These are phyloP conservation scores for Aspergillus novoparasiticus DNA, from an alignment of 2,329 filamentous ascomycete species.

Conservation along the genomic window DNA sequence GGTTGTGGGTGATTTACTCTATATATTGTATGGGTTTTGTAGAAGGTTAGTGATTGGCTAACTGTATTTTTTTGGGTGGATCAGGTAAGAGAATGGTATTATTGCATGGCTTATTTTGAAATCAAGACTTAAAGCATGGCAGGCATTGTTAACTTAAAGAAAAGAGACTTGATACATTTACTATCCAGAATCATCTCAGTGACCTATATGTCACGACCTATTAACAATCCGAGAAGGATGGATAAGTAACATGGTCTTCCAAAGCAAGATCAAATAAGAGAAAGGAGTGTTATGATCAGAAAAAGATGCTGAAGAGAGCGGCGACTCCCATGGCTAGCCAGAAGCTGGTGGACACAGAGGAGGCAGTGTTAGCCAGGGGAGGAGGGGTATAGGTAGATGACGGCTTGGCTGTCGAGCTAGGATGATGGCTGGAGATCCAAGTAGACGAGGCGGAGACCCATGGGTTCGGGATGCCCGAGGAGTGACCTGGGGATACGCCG, in stretches of 20 bases:
- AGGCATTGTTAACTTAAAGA: background rate
- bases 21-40: too few species aligned
- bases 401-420: slow-evolving; percentile 8
- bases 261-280: background rate
- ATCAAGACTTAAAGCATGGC: background rate
- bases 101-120: background rate
- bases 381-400: slow-evolving; percentile 8
- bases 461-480: slow-evolving; percentile 24
- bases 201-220: background rate
- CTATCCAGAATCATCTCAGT: background rate
- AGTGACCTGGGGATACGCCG: slow-evolving; percentile 20
- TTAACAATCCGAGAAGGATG: background rate
- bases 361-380: slow-evolving; percentile 9
- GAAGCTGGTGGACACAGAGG: background rate
- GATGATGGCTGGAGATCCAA: slow-evolving; percentile 27
- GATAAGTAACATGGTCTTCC: background rate
- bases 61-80: too few species aligned
- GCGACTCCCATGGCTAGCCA: slow-evolving; percentile 10
- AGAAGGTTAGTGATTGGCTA: too few species aligned
- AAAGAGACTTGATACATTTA: background rate
- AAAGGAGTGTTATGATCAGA: background rate
- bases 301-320: slow-evolving; percentile 4
- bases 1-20: too few species aligned
- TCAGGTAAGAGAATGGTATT: background rate
- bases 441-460: slow-evolving; percentile 22